Percentiles rank a stretch among this genome's conserved stretches.
Evolutionary conservation across 495 filamentous ascomycete genomes (phyloP).

Genomic region (Penicillium bovifimosum): DNA sequence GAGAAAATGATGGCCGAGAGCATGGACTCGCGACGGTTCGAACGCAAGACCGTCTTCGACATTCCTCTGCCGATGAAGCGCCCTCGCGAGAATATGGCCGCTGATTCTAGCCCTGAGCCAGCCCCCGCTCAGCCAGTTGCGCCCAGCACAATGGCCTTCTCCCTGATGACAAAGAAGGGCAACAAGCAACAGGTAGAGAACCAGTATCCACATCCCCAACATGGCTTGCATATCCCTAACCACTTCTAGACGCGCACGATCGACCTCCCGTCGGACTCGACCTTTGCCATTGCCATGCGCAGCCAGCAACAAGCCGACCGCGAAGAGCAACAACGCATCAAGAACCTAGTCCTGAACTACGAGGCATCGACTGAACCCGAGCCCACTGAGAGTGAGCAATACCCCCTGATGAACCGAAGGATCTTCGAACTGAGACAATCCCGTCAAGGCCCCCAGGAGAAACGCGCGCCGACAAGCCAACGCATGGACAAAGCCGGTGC

Average conservation of each 20-base stretch:
- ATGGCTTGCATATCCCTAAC: background rate
- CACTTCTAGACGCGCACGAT: slow-evolving; percentile 75
- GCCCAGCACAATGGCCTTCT: slow-evolving; percentile 82
- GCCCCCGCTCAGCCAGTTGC: slow-evolving; percentile 34
- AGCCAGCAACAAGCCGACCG: slow-evolving; percentile 89
- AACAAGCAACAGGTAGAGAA: slow-evolving; percentile 80
- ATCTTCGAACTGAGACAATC: slow-evolving; percentile 7
- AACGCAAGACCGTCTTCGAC: slow-evolving; percentile 90
- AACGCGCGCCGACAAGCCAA: slow-evolving; percentile 32
- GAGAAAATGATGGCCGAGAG: slow-evolving; percentile 99
- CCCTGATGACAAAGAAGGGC: slow-evolving; percentile 89
- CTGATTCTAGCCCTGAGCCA: slow-evolving; percentile 36
- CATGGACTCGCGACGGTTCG: slow-evolving; percentile 86
- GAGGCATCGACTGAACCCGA: slow-evolving; percentile 79
- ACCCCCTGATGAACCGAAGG: slow-evolving; percentile 10
- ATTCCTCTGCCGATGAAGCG: slow-evolving; percentile 86
- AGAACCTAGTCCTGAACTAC: slow-evolving; percentile 93
- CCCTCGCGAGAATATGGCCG: slow-evolving; percentile 53
- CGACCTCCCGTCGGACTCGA: slow-evolving; percentile 90
- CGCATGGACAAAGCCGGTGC: slow-evolving; percentile 62
- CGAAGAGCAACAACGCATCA: slow-evolving; percentile 96
- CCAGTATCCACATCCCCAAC: background rate
- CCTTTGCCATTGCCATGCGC: slow-evolving; percentile 92
- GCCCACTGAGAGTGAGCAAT: slow-evolving; percentile 56
- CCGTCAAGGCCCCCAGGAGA: slow-evolving; percentile 27